Conservation (phyloP, 257 asterid genomes). For the Osmanthus fragrans region DNA sequence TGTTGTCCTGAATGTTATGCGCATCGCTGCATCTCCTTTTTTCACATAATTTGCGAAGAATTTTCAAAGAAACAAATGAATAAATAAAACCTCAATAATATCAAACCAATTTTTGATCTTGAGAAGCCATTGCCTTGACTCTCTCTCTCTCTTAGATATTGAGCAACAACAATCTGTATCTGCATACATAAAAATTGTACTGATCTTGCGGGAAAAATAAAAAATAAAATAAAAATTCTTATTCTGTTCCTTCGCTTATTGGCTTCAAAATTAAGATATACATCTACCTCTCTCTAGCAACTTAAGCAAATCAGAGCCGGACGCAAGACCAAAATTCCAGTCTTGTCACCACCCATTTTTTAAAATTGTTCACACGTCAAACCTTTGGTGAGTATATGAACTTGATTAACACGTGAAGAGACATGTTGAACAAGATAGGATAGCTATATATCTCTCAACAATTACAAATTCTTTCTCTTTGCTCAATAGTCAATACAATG, state of each 20-base stretch:
- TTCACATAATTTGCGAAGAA: neutral
- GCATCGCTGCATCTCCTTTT: conserved; percentile 24
- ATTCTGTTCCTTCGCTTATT: too few relatives aligned
- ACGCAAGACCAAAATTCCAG: neutral
- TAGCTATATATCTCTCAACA: neutral
- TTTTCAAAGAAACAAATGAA: neutral
- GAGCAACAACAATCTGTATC: neutral
- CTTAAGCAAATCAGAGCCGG: neutral
- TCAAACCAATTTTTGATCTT: neutral
- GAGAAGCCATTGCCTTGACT: neutral
- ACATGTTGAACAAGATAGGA: neutral
- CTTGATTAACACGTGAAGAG: neutral
- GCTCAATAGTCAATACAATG: neutral
- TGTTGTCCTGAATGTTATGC: conserved; percentile 4
- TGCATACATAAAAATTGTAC: neutral
- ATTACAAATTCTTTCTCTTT: neutral
- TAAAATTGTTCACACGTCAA: neutral
- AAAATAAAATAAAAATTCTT: too few relatives aligned
- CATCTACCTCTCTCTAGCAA: too few relatives aligned
- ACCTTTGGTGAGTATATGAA: too few relatives aligned
- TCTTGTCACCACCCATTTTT: neutral
- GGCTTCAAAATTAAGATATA: too few relatives aligned
- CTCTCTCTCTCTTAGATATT: neutral
- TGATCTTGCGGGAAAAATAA: too few relatives aligned
- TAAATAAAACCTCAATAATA: neutral